Percentiles rank a stretch among this genome's conserved stretches.
phyloP scores from a whole-genome alignment of 1,284 basidiomycete genomes.

The Fomitopsis schrenkii region DNA sequence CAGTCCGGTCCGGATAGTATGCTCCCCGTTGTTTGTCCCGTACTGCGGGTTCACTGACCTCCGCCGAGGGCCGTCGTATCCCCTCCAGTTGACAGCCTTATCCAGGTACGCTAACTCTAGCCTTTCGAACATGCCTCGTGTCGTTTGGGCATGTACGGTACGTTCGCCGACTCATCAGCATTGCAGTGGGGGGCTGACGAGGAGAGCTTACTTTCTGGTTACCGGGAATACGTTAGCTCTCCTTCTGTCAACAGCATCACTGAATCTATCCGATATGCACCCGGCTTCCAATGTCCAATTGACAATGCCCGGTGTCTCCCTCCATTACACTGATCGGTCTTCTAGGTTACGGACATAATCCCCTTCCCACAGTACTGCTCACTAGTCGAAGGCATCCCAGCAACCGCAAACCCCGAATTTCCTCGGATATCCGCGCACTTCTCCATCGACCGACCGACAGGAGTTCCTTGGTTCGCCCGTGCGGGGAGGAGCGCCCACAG shows the following conservation, averaged over 20 bases:
- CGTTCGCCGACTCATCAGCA: not conserved
- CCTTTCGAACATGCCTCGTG: not conserved
- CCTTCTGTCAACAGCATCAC: not conserved
- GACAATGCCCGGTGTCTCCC: not conserved
- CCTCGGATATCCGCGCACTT: not conserved
- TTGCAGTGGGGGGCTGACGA: not conserved
- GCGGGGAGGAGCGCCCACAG: not conserved
- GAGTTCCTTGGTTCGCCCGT: not conserved
- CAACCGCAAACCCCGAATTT: not conserved
- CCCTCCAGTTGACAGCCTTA: not conserved
- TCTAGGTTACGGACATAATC: not conserved
- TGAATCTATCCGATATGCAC: not conserved
- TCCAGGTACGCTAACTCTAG: not conserved
- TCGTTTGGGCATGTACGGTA: not conserved
- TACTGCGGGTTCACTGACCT: not conserved
- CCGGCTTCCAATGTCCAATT: not conserved
- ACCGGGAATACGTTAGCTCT: not conserved
- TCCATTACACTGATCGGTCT: not conserved
- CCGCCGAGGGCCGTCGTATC: not conserved
- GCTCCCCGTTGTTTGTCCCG: not conserved
- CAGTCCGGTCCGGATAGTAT: not conserved
- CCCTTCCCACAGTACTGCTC: not conserved
- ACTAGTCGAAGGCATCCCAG: not conserved
- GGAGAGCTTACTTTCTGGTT: not conserved
- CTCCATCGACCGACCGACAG: not conserved